Evolutionary conservation across 257 asterid genomes (phyloP).

Genomic region (Prunella vulgaris): DNA sequence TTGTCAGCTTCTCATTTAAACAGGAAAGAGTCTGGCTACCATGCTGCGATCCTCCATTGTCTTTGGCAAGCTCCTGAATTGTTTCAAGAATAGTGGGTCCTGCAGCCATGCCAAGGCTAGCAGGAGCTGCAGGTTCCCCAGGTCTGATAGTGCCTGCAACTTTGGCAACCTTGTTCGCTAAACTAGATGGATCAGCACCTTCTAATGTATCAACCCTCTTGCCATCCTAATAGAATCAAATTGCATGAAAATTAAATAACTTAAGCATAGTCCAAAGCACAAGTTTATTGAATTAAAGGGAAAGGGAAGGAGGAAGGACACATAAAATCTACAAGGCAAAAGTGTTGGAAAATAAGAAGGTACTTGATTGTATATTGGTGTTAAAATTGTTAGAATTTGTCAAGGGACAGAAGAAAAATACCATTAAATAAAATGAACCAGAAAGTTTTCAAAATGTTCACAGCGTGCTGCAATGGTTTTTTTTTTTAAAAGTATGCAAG

Average conservation of each 20-base stretch:
- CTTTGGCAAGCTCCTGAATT: constrained; percentile 63
- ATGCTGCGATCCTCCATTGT: constrained; percentile 38
- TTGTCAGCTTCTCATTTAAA: constrained; percentile 34
- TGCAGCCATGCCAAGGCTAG: constrained; percentile 98
- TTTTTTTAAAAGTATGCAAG: not conserved
- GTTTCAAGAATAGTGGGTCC: constrained; percentile 83
- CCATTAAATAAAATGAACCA: not conserved
- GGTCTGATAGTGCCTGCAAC: constrained; percentile 70
- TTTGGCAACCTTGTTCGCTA: constrained; percentile 96
- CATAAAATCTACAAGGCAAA: not conserved
- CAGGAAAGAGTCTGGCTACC: constrained; percentile 32
- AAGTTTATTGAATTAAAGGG: not conserved
- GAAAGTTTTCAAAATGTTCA: not conserved
- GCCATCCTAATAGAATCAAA: constrained; percentile 58
- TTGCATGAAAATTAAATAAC: not conserved
- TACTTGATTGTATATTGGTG: not conserved
- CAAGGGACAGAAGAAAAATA: not conserved
- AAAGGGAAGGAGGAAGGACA: not conserved
- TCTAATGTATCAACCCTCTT: constrained; percentile 75
- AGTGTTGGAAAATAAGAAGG: not conserved
- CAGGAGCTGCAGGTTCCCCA: constrained; percentile 94
- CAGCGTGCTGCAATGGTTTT: not conserved
- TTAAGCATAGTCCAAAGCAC: not conserved
- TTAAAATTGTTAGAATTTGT: not conserved
- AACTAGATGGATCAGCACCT: constrained; percentile 95